Evolutionary conservation across 1,284 basidiomycete species (phyloP).

Genomic region (Ustilago tritici): DNA sequence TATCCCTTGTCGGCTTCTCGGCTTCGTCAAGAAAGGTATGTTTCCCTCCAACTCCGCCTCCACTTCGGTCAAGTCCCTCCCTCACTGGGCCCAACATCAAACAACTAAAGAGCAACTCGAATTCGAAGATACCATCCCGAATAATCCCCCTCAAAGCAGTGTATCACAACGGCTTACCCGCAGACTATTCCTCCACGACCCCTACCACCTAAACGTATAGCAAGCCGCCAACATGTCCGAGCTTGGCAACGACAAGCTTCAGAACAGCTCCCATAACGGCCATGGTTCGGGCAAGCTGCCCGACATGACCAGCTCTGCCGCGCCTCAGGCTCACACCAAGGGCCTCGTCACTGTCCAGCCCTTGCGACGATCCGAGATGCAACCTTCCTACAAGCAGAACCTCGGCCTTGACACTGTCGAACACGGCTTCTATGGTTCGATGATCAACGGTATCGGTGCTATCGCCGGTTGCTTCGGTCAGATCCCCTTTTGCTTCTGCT

Average conservation of each 20-base stretch:
- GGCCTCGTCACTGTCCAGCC: slow-evolving; percentile 76
- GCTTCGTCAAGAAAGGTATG: neutral
- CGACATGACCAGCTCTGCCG: slow-evolving; percentile 9
- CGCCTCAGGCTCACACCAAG: slow-evolving; percentile 10
- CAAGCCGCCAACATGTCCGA: slow-evolving; percentile 23
- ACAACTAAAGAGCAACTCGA: no score
- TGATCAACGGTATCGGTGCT: slow-evolving; percentile 56
- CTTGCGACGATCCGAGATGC: slow-evolving; percentile 77
- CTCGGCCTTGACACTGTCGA: slow-evolving; percentile 46
- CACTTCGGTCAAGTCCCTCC: no score
- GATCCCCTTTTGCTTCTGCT: slow-evolving; percentile 78
- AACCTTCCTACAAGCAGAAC: slow-evolving; percentile 60
- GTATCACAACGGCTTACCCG: no score
- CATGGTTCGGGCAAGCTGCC: slow-evolving; percentile 21
- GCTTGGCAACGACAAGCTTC: slow-evolving; percentile 23
- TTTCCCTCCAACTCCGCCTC: neutral
- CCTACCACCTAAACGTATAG: neutral
- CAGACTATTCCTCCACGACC: neutral
- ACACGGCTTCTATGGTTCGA: slow-evolving; percentile 60
- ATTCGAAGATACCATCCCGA: no score
- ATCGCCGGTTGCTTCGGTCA: slow-evolving; percentile 75
- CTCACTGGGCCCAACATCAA: no score
- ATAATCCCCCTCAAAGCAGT: no score
- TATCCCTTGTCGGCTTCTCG: neutral
- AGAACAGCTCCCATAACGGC: slow-evolving; percentile 15